phyloP scores from a whole-genome alignment of 163 green algal species.

The Volvox carteri region DNA sequence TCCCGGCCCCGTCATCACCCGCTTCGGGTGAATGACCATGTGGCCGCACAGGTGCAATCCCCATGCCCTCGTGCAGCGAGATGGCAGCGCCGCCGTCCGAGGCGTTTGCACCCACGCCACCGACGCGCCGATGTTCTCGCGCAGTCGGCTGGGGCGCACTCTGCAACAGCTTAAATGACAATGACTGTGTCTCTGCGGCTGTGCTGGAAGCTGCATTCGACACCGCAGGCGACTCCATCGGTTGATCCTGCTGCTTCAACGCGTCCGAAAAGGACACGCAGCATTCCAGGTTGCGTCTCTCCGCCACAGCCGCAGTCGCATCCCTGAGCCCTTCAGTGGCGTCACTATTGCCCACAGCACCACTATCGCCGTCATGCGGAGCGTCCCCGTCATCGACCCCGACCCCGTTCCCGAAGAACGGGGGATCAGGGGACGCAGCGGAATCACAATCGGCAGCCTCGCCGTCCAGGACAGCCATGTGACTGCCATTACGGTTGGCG shows the following conservation, averaged over 20 bases:
- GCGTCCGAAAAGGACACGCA: not conserved
- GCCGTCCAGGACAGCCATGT: too few relatives aligned
- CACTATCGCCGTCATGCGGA: too few relatives aligned
- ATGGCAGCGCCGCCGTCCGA: slow-evolving; percentile 46
- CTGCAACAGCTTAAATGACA: not conserved
- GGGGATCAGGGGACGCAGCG: too few relatives aligned
- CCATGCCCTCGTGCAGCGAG: slow-evolving; percentile 47
- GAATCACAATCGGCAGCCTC: too few relatives aligned
- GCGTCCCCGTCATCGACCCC: too few relatives aligned
- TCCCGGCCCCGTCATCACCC: not conserved
- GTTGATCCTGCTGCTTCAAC: slow-evolving; percentile 7
- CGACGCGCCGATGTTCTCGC: not conserved
- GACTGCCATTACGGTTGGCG: too few relatives aligned
- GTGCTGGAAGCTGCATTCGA: not conserved
- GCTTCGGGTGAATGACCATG: not conserved
- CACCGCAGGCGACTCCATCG: not conserved
- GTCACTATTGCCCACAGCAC: too few relatives aligned
- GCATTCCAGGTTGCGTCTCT: not conserved
- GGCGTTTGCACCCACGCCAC: not conserved
- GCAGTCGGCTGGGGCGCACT: not conserved
- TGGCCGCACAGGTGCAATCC: not conserved
- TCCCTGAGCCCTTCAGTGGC: too few relatives aligned
- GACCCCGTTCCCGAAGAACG: too few relatives aligned
- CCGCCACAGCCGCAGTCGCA: not conserved
- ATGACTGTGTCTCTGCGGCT: not conserved